A percentile compares a stretch with the other conserved stretches of the same genome.
These are phyloP conservation scores for Achaetomium macrosporum DNA, from an alignment of 2,329 filamentous ascomycete species.

Conservation along the genomic window DNA sequence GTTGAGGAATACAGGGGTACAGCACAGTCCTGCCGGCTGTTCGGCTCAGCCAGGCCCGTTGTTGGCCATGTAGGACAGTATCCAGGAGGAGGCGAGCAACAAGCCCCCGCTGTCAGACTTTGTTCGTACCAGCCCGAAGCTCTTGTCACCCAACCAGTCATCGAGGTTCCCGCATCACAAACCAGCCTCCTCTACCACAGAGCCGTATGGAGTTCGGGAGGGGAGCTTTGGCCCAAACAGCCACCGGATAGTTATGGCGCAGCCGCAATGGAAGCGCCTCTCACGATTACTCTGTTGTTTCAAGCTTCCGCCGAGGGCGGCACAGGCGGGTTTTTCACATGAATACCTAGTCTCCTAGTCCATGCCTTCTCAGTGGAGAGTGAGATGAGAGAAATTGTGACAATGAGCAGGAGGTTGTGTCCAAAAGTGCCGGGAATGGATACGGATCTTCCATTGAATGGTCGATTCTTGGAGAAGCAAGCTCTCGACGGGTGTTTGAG, in stretches of 20 bases:
- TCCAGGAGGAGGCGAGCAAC: conserved; percentile 12
- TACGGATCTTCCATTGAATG: no score
- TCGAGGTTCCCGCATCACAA: not conserved
- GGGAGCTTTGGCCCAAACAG: no score
- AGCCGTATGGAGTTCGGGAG: not conserved
- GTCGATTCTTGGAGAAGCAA: no score
- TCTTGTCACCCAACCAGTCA: not conserved
- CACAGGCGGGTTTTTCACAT: not conserved
- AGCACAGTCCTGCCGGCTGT: not conserved
- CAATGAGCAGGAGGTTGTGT: not conserved
- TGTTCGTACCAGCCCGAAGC: not conserved
- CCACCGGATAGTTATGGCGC: not conserved
- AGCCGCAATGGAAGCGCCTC: not conserved
- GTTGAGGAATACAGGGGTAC: not conserved
- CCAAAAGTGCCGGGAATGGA: no score
- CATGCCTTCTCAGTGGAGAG: not conserved
- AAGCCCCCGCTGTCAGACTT: conserved; percentile 1
- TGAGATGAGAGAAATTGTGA: not conserved
- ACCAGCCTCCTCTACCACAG: not conserved
- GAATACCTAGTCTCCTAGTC: not conserved
- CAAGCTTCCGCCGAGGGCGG: not conserved
- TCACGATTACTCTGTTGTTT: not conserved
- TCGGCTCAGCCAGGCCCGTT: conserved; percentile 8
- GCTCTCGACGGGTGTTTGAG: not conserved
- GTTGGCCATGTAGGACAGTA: conserved; percentile 12